Evolutionary conservation across 495 filamentous ascomycete genomes (phyloP).

Genomic region (Xylaria longipes): DNA sequence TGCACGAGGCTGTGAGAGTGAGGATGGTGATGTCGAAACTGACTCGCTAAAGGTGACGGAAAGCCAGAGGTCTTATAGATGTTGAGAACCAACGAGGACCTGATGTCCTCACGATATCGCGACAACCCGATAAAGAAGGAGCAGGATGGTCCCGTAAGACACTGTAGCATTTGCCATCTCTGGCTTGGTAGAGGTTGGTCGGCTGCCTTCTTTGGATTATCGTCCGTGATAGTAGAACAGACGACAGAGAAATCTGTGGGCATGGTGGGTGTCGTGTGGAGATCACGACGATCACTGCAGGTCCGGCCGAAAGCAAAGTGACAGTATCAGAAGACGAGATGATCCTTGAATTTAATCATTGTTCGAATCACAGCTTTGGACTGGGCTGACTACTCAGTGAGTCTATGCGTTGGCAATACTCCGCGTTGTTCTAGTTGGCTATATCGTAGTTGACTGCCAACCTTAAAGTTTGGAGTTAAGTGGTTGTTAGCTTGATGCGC

Average conservation of each 20-base stretch:
- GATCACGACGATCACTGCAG: constrained; percentile 21
- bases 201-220: constrained; percentile 21
- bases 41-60: constrained; percentile 23
- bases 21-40: constrained; percentile 12
- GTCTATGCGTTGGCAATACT: constrained; percentile 1
- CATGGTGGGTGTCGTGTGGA: constrained; percentile 18
- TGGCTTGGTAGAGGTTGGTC: constrained; percentile 9
- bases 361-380: constrained; percentile 2
- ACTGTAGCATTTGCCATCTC: constrained; percentile 6
- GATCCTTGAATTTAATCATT: constrained; percentile 15
- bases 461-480: not conserved
- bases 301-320: constrained; percentile 6
- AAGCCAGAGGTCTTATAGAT: constrained; percentile 23
- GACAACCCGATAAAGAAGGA: constrained; percentile 16
- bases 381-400: not conserved
- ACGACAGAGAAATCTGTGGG: not conserved
- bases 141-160: constrained; percentile 8
- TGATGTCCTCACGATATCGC: not conserved
- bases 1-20: not conserved
- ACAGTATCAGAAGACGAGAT: not conserved
- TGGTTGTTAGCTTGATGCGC: not conserved
- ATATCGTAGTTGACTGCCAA: not conserved
- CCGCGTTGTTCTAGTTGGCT: not conserved
- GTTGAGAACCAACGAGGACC: not conserved
- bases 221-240: constrained; percentile 10